A percentile compares a stretch with the other conserved stretches of the same genome.
phyloP scores from a whole-genome alignment of 1,284 basidiomycete species.

The Sporisorium scitamineum region DNA sequence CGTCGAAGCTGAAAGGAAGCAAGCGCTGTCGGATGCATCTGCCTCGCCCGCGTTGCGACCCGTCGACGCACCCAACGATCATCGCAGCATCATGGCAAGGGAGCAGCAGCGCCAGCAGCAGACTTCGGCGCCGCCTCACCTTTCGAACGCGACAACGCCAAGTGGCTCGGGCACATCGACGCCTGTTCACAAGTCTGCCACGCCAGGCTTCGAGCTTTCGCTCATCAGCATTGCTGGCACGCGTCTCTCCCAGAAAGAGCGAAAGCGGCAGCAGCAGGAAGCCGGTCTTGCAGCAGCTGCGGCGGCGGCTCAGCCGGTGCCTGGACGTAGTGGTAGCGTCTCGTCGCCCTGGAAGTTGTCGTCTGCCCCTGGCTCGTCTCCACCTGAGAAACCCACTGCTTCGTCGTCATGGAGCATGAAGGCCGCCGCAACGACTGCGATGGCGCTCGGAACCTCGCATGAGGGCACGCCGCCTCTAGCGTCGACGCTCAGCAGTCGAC shows the following conservation, averaged over 20 bases:
- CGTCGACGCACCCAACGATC: conserved; percentile 71
- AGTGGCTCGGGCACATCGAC: conserved; percentile 42
- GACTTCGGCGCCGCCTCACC: conserved; percentile 5
- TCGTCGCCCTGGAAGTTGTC: conserved; percentile 49
- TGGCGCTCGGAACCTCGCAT: conserved; percentile 32
- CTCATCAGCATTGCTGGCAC: conserved; percentile 45
- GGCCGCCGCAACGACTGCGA: conserved; percentile 36
- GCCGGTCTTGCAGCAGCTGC: conserved; percentile 36
- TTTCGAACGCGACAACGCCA: conserved; percentile 36
- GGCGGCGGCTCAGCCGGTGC: conserved; percentile 15
- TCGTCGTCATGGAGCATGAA: conserved; percentile 42
- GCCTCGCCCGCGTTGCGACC: conserved; percentile 30
- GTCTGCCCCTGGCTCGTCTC: conserved; percentile 19
- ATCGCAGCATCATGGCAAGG: conserved; percentile 85
- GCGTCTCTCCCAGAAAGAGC: conserved; percentile 64
- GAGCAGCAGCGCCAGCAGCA: conserved; percentile 50
- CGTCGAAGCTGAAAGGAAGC: conserved; percentile 70
- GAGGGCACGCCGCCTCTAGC: conserved; percentile 31
- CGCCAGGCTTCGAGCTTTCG: conserved; percentile 32
- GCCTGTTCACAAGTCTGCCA: conserved; percentile 21
- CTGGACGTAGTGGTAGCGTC: conserved; percentile 20
- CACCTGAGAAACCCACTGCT: conserved; percentile 19
- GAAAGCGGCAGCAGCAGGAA: conserved; percentile 59
- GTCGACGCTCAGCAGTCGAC: conserved; percentile 16
- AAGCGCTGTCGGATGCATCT: conserved; percentile 6